Percentiles rank a stretch among this genome's conserved stretches.
phyloP scores from a whole-genome alignment of 495 filamentous ascomycete genomes.

The Cenococcum geophilum region DNA sequence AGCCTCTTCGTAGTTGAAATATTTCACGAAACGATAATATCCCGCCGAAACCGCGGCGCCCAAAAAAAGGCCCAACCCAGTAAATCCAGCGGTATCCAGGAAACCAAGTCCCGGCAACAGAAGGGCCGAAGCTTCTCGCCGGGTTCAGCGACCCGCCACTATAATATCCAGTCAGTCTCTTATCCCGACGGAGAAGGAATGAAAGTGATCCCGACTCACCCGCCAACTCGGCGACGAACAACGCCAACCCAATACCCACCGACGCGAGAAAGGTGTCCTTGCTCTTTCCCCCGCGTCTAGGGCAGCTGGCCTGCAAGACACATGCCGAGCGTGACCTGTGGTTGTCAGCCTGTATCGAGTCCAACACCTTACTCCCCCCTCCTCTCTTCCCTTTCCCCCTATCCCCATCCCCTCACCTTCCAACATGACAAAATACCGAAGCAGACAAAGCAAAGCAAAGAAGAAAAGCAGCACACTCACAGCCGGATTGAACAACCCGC shows the following conservation, averaged over 20 bases:
- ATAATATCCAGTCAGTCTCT: too few species aligned
- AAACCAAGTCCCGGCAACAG: constrained; percentile 16
- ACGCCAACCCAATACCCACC: constrained; percentile 63
- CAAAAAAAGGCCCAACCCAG: constrained; percentile 24
- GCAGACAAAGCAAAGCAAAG: too few species aligned
- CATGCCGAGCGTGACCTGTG: constrained; percentile 53
- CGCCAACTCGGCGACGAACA: constrained; percentile 64
- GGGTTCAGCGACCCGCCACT: constrained; percentile 35
- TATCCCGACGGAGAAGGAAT: too few species aligned
- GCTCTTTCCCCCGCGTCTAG: constrained; percentile 56
- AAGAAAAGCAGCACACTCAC: constrained; percentile 31
- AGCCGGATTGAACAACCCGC: constrained; percentile 74
- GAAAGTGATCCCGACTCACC: constrained; percentile 40
- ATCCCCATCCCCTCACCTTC: too few species aligned
- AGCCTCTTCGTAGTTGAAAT: constrained; percentile 21
- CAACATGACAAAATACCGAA: too few species aligned
- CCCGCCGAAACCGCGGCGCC: constrained; percentile 21
- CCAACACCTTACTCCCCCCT: too few species aligned
- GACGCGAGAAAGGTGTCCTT: constrained; percentile 70
- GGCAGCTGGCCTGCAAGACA: constrained; percentile 51
- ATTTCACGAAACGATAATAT: constrained; percentile 25
- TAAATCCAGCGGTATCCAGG: constrained; percentile 31
- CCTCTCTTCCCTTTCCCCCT: too few species aligned
- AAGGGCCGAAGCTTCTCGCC: constrained; percentile 21
- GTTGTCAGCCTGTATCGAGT: too few species aligned